phyloP scores from a whole-genome alignment of 108 stramenopile species.

The Discostella stelligeroides region DNA sequence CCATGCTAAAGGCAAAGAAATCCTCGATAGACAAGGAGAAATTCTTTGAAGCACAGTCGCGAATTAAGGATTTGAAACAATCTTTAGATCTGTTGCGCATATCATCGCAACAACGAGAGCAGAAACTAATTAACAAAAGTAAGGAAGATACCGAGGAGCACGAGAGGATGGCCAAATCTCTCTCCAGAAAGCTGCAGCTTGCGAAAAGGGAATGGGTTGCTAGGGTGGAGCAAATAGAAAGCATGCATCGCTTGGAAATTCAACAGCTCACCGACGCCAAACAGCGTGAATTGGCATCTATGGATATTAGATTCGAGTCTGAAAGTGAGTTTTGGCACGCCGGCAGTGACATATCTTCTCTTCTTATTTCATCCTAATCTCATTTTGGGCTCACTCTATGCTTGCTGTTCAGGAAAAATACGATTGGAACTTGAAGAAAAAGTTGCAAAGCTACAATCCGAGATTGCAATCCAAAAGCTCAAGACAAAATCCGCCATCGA shows the following conservation, averaged over 20 bases:
- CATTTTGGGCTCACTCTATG: background rate
- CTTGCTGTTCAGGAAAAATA: conserved; percentile 10
- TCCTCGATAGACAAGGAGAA: conserved; percentile 11
- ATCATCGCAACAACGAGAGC: conserved; percentile 23
- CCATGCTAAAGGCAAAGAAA: conserved; percentile 8
- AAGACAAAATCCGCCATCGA: conserved; percentile 47
- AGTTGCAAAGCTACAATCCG: conserved; percentile 19
- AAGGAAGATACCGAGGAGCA: conserved; percentile 16
- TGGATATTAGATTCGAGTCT: conserved; percentile 16
- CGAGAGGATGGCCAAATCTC: conserved; percentile 16
- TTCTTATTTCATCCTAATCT: background rate
- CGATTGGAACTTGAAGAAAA: conserved; percentile 37
- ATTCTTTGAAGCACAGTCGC: conserved; percentile 21
- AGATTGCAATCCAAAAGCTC: conserved; percentile 26
- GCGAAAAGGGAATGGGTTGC: conserved; percentile 12
- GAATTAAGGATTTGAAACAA: conserved; percentile 13
- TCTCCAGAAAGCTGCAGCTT: conserved; percentile 21
- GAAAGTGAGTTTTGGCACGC: conserved; percentile 12
- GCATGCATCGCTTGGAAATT: conserved; percentile 19
- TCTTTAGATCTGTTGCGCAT: conserved; percentile 23
- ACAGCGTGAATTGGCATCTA: conserved; percentile 7
- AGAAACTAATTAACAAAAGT: conserved; percentile 7
- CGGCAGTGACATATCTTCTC: background rate
- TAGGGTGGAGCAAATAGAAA: conserved; percentile 10
- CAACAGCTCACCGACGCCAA: conserved; percentile 14